Percentiles rank a stretch among this genome's conserved stretches.
phyloP scores from a whole-genome alignment of 2,329 filamentous ascomycete genomes.

The Piedraia hortae region DNA sequence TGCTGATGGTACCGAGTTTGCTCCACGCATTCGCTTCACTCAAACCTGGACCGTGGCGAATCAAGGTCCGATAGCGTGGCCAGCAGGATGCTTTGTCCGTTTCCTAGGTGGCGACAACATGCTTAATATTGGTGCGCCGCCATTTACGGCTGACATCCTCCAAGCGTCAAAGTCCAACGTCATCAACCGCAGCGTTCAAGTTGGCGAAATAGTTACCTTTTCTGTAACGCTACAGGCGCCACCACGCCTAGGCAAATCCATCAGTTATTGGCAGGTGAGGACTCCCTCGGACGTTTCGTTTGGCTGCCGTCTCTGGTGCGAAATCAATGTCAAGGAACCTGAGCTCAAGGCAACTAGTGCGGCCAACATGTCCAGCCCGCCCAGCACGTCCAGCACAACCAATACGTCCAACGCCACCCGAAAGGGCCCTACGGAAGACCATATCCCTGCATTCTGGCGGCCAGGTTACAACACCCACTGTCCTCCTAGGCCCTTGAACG shows the following conservation, averaged over 20 bases:
- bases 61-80: slow-evolving; percentile 53
- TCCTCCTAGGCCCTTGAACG: no score
- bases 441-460: no score
- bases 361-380: slow-evolving; percentile 1
- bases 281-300: slow-evolving; percentile 56
- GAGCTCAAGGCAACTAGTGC: neutral
- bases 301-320: slow-evolving; percentile 85
- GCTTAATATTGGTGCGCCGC: slow-evolving; percentile 67
- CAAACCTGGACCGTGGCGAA: slow-evolving; percentile 87
- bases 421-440: no score
- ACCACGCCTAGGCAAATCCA: slow-evolving; percentile 43
- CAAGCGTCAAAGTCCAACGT: slow-evolving; percentile 62
- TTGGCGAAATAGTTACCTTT: slow-evolving; percentile 54
- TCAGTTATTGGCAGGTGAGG: slow-evolving; percentile 92
- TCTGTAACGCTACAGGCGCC: slow-evolving; percentile 66
- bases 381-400: neutral
- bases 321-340: slow-evolving; percentile 35
- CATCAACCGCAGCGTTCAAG: slow-evolving; percentile 37
- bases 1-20: slow-evolving; percentile 45
- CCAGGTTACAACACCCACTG: no score
- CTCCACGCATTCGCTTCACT: slow-evolving; percentile 46
- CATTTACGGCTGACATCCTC: slow-evolving; percentile 48
- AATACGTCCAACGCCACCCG: no score
- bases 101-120: slow-evolving; percentile 91
- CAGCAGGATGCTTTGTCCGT: slow-evolving; percentile 64